Evolutionary conservation across 441 rosid genomes (phyloP), one percentile per base, ranked within the genome.

Genomic region (Pelargonium myrrhifolium): DNA sequence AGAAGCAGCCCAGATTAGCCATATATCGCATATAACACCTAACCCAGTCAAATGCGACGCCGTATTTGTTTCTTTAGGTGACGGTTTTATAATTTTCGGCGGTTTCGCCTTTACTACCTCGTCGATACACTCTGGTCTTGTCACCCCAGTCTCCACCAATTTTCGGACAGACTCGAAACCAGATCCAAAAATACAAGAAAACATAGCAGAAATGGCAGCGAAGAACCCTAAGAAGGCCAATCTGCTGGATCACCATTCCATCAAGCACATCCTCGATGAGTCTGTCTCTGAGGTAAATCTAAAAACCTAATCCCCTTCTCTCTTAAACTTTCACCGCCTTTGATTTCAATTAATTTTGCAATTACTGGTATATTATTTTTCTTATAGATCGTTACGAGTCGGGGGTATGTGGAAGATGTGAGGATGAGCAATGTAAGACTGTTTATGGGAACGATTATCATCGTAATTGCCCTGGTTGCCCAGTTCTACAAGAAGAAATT

Each of bases 401-500:
- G 86, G 3, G 97, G 99, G 1, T 93, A 88, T 67, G 81, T 67
- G 67, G 97, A 94, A 77, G 86, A 94, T 76, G 92, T 89, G 78
- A 81, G 88, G 82, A 76, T 87, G 85, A 93, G 96, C 86, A 93
- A 93, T 74, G 26, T 86, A 1, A 84, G 86, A 58, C 60, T 94
- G 87, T 63, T 88, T 42, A 51, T 91, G 67, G 99, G 99, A 59
- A 60, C 84, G 43, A 67, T 87, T 6, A 83, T 88, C 37, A 89
- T 94, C 64, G 71, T 68, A 0, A 86, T 89, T 45, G 97, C 97
- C 62, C 90, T 94, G 55, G 69, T 89, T 72, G 96, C 97, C 49
- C 97, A 94, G 81, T 94, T 94, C 68, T 94, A 94, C 93, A 94
- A 91, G 61, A 91, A 91, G 86, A 94, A 94, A 76, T 94, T 94